phyloP scores from a whole-genome alignment of 352 stramenopile species.

The Phytophthora aleatoria region DNA sequence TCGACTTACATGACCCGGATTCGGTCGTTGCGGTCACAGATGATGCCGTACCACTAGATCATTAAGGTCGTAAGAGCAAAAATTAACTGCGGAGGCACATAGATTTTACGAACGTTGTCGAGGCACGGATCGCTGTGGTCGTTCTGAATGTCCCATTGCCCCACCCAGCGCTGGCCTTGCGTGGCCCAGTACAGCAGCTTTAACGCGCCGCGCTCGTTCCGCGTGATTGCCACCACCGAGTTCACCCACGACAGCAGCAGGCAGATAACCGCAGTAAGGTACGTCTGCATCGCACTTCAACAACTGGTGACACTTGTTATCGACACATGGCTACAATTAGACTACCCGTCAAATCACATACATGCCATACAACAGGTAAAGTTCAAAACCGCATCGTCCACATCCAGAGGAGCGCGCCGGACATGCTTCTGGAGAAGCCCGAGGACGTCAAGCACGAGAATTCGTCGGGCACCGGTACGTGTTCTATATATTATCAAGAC shows the following conservation, averaged over 20 bases:
- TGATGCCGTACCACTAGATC: slow-evolving; percentile 66
- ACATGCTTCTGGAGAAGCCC: slow-evolving; percentile 87
- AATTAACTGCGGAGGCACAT: neutral
- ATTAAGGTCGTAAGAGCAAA: neutral
- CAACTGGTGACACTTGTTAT: slow-evolving; percentile 3
- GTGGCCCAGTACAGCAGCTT: slow-evolving; percentile 74
- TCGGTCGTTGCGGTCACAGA: slow-evolving; percentile 53
- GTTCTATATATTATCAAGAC: neutral
- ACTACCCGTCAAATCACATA: neutral
- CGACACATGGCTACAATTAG: slow-evolving; percentile 25
- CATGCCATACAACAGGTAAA: too few species aligned
- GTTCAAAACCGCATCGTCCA: neutral
- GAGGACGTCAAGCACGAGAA: slow-evolving; percentile 79
- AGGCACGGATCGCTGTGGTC: slow-evolving; percentile 67
- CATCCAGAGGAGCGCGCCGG: neutral
- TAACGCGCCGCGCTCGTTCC: slow-evolving; percentile 63
- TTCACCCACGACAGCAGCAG: slow-evolving; percentile 15
- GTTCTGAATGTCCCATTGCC: slow-evolving; percentile 70
- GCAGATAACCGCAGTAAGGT: neutral
- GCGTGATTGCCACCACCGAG: slow-evolving; percentile 13
- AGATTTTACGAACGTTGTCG: slow-evolving; percentile 34
- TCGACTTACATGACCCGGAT: slow-evolving; percentile 59
- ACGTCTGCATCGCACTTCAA: slow-evolving; percentile 3
- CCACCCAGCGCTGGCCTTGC: slow-evolving; percentile 49
- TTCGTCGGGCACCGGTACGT: slow-evolving; percentile 62